Base-by-base conservation (phyloP, 1,284 basidiomycete species). In the Gymnopus androsaceus region DNA sequence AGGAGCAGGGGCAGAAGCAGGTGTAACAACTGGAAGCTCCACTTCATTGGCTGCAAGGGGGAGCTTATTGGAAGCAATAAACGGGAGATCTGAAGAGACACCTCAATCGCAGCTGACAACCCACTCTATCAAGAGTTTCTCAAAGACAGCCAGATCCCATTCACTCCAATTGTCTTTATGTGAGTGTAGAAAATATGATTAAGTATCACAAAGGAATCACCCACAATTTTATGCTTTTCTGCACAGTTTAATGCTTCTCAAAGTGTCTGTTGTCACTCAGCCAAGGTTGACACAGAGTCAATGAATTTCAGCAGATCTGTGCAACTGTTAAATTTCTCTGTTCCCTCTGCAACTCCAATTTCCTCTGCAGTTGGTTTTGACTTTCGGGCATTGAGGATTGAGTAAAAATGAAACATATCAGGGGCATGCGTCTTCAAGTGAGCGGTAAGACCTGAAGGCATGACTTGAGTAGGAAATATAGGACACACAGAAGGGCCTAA, bases 61-160 rank as follows among this genome's bases (percentile, higher is more conserved):
- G 47, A 45, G 28, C 38, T 51, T 40, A 17, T 14, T 55, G 44
- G 31, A 44, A 31, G 33, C 44, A 55, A 6, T 68, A 64, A 7
- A 42, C 2, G 88, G 87, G 42, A 89, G 65, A 49, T 82, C 77
- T 4, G 77, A 74, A 4, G 69, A 62, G 75, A 63, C 7, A 87
- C 74, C 54, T 76, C 72, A 38, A 66, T 69, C 63, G 81, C 84
- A 88, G 9, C 76, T 70, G 51, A 75, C 80, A 77, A 17, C 87
- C 87, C 62, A 89, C 76, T 17, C 89, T 91, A 57, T 27, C 49
- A 56, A 30, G 56, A 37, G 51, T 38, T 47, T 28, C 7, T 58
- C 61, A 30, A 60, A 56, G n/a, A 54, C 17, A 0, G 54, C 55
- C 56, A 60, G 5, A n/a, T n/a, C n/a, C n/a, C n/a, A n/a, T n/a